A percentile compares a stretch with the other conserved stretches of the same genome.
These are phyloP conservation scores for Candida corydali DNA, from an alignment of 805 yeast species.

Conservation along the genomic window DNA sequence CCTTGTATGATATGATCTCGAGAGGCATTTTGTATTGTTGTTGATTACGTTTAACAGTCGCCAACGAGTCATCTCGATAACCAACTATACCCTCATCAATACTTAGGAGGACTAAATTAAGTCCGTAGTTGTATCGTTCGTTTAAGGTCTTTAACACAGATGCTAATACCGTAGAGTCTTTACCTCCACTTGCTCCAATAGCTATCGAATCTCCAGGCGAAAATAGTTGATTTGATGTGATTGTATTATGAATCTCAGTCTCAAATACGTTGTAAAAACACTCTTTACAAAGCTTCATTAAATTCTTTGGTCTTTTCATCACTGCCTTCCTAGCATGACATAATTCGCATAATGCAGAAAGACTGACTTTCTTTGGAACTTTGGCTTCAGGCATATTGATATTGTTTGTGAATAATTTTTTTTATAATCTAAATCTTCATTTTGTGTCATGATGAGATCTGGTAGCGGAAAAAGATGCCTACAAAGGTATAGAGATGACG, in stretches of 20 bases:
- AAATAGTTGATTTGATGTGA: slow-evolving; percentile 64
- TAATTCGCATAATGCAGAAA: slow-evolving; percentile 64
- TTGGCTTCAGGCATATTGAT: slow-evolving; percentile 5
- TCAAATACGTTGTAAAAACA: slow-evolving; percentile 92
- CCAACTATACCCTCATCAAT: slow-evolving; percentile 98
- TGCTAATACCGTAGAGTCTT: slow-evolving; percentile 94
- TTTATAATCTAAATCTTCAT: neutral
- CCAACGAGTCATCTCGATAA: slow-evolving; percentile 93
- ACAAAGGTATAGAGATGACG: neutral
- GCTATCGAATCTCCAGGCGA: slow-evolving; percentile 83
- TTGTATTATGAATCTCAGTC: slow-evolving; percentile 92
- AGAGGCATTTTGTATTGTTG: slow-evolving; percentile 76
- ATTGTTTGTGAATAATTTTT: slow-evolving; percentile 2
- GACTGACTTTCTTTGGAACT: slow-evolving; percentile 27
- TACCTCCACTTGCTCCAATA: slow-evolving; percentile 98
- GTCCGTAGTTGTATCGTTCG: slow-evolving; percentile 83
- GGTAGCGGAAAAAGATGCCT: slow-evolving; percentile 2
- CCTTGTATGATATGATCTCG: slow-evolving; percentile 79
- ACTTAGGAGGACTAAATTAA: slow-evolving; percentile 76
- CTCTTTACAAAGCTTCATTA: slow-evolving; percentile 82
- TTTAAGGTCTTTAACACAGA: slow-evolving; percentile 80
- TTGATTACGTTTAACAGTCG: slow-evolving; percentile 93
- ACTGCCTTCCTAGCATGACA: slow-evolving; percentile 82
- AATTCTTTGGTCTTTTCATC: slow-evolving; percentile 86
- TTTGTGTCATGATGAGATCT: neutral